Evolutionary conservation across 1,139 yeast species (phyloP), one percentile per base, ranked within the genome.

Genomic region (Saccharomyces hybrid): DNA sequence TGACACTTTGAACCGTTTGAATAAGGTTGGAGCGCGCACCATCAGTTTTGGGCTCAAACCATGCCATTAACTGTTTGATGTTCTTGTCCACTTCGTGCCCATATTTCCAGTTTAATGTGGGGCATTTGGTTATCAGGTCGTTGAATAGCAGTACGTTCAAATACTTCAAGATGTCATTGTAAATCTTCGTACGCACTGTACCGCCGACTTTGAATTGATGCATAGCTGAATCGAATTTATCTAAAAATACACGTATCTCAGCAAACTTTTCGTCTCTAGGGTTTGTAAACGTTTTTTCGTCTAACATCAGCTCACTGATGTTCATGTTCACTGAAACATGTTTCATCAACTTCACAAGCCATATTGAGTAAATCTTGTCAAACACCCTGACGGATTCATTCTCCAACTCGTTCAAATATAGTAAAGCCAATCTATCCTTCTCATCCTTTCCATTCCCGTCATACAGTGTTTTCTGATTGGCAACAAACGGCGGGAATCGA

Each of bases 1-100:
- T 93, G 50, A 96, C 91, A 28, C 95, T 91, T 74, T 93, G 98
- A 68, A 88, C 79, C 67, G 93, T 78, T 69, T 90, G 97, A 59
- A 86, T 85, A 69, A 93, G 78, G 64, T 88, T 83, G 41, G 84
- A 81, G 16, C 89, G 79, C 4, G 93, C 95, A 66, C 88, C 95
- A 54, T 86, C 23, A 14, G 11, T 38, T 38, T 11, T 38, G 11
- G 44, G 26, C 6, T 38, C 44, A 38, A 38, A 38, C 44, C 44
- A 38, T 5, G 8, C 3, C 13, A 16, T 16, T 13, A 38, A 38
- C 25, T 16, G 44, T 5, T 4, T 13, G 9, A 38, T 38, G 11
- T 20, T 38, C 11, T 9, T 38, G 11, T 38, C 44, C n/a, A 38
- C 44, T 5, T 16, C 44, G 26, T 16, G 3, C 25, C 44, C 44